Evolutionary conservation across 495 filamentous ascomycete genomes (phyloP).

Genomic region (Penicillium pulvis): DNA sequence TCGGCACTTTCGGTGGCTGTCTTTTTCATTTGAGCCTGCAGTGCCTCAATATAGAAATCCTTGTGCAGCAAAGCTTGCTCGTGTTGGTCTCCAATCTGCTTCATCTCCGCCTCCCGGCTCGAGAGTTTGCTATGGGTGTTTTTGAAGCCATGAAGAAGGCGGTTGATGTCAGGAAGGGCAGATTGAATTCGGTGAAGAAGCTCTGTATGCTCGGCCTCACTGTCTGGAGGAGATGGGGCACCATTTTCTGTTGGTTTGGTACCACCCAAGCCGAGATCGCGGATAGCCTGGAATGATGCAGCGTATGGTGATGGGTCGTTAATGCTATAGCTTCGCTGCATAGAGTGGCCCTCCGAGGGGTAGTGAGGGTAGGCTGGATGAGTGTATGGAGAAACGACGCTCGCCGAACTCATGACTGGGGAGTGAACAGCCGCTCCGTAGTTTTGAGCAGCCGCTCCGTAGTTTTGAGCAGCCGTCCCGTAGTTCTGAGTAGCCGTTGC

Average conservation of each 20-base stretch:
- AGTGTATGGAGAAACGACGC: conserved; percentile 40
- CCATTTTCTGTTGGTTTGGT: conserved; percentile 33
- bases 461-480: conserved; percentile 17
- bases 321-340: conserved; percentile 35
- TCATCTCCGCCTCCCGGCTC: conserved; percentile 47
- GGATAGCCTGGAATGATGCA: conserved; percentile 37
- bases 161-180: conserved; percentile 53
- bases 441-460: conserved; percentile 19
- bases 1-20: conserved; percentile 52
- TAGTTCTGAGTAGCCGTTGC: conserved; percentile 16
- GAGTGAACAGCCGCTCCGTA: conserved; percentile 38
- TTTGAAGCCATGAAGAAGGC: conserved; percentile 48
- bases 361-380: conserved; percentile 30
- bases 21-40: conserved; percentile 56
- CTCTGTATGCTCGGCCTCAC: conserved; percentile 41
- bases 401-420: conserved; percentile 40
- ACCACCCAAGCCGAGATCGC: conserved; percentile 29
- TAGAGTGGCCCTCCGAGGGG: conserved; percentile 27
- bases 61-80: conserved; percentile 52
- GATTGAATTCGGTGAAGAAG: conserved; percentile 51
- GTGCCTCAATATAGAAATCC: conserved; percentile 54
- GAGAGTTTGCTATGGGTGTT: conserved; percentile 46
- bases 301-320: conserved; percentile 31
- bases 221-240: conserved; percentile 34
- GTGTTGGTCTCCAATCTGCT: conserved; percentile 49